Evolutionary conservation across 2,329 filamentous ascomycete genomes (phyloP).

Genomic region (Periconia macrospinosa): DNA sequence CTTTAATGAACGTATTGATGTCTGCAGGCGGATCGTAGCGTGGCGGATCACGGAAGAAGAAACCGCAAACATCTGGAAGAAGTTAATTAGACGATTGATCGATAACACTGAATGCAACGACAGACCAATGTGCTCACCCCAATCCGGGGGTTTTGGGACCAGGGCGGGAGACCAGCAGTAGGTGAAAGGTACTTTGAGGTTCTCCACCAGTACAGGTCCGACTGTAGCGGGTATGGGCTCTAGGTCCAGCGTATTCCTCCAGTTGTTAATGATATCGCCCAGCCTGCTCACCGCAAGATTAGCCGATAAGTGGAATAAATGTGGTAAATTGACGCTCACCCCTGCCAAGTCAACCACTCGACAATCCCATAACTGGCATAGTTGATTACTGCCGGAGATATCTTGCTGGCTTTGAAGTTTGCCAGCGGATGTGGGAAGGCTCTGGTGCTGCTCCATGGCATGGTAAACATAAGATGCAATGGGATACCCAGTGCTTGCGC

Average conservation of each 20-base stretch:
- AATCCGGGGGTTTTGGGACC: slow-evolving; percentile 26
- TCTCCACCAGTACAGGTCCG: slow-evolving; percentile 45
- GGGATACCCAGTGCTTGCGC: slow-evolving; percentile 73
- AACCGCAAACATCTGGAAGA: slow-evolving; percentile 48
- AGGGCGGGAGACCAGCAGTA: slow-evolving; percentile 51
- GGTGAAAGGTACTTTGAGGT: slow-evolving; percentile 47
- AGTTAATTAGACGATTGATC: no score
- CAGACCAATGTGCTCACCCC: slow-evolving; percentile 35
- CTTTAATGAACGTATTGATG: slow-evolving; percentile 49
- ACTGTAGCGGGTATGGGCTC: slow-evolving; percentile 41
- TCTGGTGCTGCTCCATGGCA: slow-evolving; percentile 53
- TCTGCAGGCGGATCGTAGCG: slow-evolving; percentile 44
- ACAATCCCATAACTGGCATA: slow-evolving; percentile 52
- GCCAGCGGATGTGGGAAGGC: slow-evolving; percentile 55
- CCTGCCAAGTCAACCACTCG: slow-evolving; percentile 56
- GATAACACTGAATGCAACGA: no score
- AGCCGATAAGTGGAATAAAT: neutral
- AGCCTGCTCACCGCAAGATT: slow-evolving; percentile 24
- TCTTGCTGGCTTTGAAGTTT: slow-evolving; percentile 46
- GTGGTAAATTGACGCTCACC: slow-evolving; percentile 11
- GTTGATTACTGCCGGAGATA: slow-evolving; percentile 43
- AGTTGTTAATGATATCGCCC: slow-evolving; percentile 51
- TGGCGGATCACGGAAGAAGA: slow-evolving; percentile 48
- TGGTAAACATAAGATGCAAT: slow-evolving; percentile 82
- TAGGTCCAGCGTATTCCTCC: slow-evolving; percentile 44